Evolutionary conservation across 2,329 filamentous ascomycete genomes (phyloP), one percentile per base, ranked within the genome.

Genomic region (Lachnum nothofagi): DNA sequence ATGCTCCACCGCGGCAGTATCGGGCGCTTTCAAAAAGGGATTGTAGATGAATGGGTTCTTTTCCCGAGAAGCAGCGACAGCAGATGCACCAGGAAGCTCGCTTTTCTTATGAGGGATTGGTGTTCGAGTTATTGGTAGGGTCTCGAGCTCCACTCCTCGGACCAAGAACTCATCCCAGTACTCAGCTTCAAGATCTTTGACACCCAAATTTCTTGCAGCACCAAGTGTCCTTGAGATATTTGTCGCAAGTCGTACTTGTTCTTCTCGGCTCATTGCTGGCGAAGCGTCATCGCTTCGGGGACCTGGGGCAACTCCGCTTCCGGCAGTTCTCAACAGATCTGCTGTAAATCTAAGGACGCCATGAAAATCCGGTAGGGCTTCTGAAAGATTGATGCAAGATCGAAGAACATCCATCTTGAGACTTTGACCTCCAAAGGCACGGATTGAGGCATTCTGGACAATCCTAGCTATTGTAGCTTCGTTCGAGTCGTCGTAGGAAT

Each of bases 91-190:
- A 39, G 73, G 70, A 33, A 80, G 63, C 51, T 80, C 77, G 31
- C 68, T 70, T 48, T 69, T 74, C 16, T 69, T 72, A 60, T 90
- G 86, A 5, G 84, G 76, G 44, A 88, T 77, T 0, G 88, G 84
- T 14, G 77, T 76, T 56, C 79, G 77, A 9, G 77, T 75, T 35
- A 73, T 68, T 8, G 82, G 72, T 31, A 80, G 67, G 20, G 85
- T 73, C 43, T 90, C 80, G 37, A 95, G 72, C 46, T 83, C 79
- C 58, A 95, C 73, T 54, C 82, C 82, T 42, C 93, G 83, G 40
- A 98, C 78, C 7, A 98, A 73, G 60, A 97, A 97, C 62, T 95
- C 89, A 65, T 98, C 93, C 93, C 93, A 98, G 64, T 96, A 98
- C 58, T 93, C 86, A 5, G 89, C 90, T 44, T 82, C 77, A 35